Evolutionary conservation across 805 yeast species (phyloP), one percentile per base, ranked within the genome.

Genomic region (Schwanniomyces sp.): DNA sequence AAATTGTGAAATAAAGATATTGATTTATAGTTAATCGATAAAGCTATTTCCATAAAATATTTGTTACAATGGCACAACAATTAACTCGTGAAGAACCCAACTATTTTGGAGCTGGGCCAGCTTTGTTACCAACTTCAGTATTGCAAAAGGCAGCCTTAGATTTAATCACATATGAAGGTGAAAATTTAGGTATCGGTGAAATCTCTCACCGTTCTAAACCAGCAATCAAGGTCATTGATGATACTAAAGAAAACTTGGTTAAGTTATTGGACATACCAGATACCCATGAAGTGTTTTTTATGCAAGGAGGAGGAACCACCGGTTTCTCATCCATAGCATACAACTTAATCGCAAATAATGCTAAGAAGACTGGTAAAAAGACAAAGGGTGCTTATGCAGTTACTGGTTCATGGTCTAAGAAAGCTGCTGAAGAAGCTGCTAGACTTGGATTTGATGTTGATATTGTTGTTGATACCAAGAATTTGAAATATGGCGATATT

Each of bases 31-130:
- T 21, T 21, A 4, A 21, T 16, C 18, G 10, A 6, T 12, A 14
- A 30, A 32, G 21, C 21, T 14, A 32, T 14, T 32, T 14, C 7
- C 7, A 16, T 14, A 17, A n/a, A 4, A 16, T 21, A 10, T 4
- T 24, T 17, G 16, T 24, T 18, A 37, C 12, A 25, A 44, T 44
- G 46, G 30, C 28, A 12, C 26, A 38, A 25, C 39, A 43, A 25
- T 67, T 84, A 45, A 77, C 80, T 41, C 81, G 92, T 73, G 84
- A 77, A 64, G 84, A 84, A 60, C 90, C 91, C 47, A 74, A 81
- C 61, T 88, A 94, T 65, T 94, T 90, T 61, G 99, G 98, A 48
- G 98, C 99, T n/a, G 99, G 99, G 11, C 99, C 99, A 42, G 99
- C 99, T 1, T 78, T 85, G 44, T 76, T 94, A 39, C 97, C 98